phyloP scores from a whole-genome alignment of 2,329 filamentous ascomycete genomes.

The Dothideomycetes sp. region DNA sequence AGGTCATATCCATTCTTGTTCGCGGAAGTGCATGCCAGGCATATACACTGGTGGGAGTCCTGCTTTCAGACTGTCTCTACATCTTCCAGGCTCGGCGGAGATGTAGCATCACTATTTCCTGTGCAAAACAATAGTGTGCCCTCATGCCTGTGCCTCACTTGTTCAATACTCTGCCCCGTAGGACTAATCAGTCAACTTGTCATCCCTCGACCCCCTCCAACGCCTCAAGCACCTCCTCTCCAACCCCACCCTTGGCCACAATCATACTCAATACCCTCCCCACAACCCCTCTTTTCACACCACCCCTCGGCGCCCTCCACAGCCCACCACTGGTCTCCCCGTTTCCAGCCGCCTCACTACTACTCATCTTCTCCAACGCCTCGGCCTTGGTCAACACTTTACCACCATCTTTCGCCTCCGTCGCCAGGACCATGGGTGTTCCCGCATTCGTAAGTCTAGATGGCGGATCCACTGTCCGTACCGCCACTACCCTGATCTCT shows the following conservation, averaged over 20 bases:
- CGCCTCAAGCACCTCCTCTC: constrained; percentile 74
- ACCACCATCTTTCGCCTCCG: constrained; percentile 32
- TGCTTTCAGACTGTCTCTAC: too few relatives aligned
- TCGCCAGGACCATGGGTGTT: constrained; percentile 35
- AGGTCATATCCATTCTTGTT: too few relatives aligned
- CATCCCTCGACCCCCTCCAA: constrained; percentile 59
- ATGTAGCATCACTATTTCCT: too few relatives aligned
- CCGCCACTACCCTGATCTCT: constrained; percentile 25
- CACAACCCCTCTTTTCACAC: constrained; percentile 64
- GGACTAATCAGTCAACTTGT: too few relatives aligned
- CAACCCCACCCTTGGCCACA: constrained; percentile 66
- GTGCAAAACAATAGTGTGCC: too few relatives aligned
- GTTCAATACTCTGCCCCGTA: too few relatives aligned
- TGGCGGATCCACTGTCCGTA: constrained; percentile 39
- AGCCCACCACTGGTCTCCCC: too few relatives aligned
- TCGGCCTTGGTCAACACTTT: constrained; percentile 26
- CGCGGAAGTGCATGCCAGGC: too few relatives aligned
- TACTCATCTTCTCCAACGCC: constrained; percentile 38
- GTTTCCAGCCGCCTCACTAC: too few relatives aligned
- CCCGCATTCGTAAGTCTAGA: constrained; percentile 37
- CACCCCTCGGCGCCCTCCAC: constrained; percentile 78
- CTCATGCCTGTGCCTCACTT: too few relatives aligned
- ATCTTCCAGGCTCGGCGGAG: too few relatives aligned
- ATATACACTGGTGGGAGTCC: too few relatives aligned
- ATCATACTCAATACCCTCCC: constrained; percentile 66